Base-by-base conservation (phyloP, 495 filamentous ascomycete genomes). In the Penicillium parvum region DNA sequence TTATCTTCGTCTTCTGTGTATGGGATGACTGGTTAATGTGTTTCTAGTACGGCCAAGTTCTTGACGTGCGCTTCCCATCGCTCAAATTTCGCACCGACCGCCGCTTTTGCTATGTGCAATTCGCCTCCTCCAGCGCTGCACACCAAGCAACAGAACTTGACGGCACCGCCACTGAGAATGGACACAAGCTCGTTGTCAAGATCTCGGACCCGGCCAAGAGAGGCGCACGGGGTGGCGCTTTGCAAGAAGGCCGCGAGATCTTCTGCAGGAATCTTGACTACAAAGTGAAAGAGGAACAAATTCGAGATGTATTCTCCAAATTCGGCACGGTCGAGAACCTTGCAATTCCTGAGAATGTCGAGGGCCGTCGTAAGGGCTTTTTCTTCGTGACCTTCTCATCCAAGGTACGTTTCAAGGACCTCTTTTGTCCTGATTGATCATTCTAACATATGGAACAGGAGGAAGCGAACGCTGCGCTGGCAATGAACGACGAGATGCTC, bases 81-180 rank as follows among this genome's bases (percentile, higher is more conserved):
- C 78, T 98, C 32, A 91, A 91, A 63, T 89, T 74, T 58, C 86
- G 96, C 51, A 86, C 84, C 5, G 81, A 83, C 52, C 85, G 92
- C 21, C 83, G 91, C 4, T 98, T 98, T 66, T 95, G 88, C 64
- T 98, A 98, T 58, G 73, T 96, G 6, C 86, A 94, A 32, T 96
- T 96, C 61, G 73, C 81, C 27, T 79, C 78, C 23, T 59, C 78
- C 2, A 71, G 69, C 4, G 73, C 77, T 16, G 86, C 88, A 1
- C 71, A 76, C 15, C 74, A 74, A 21, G 88, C 89, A 2, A 85
- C 80, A 1, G 64, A 77, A 20, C 68, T 95, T 25, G 74, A 96
- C 57, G 84, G 85, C 5, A 81, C 76, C 42, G 58, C 74, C 8
- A 55, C 88, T 3, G 86, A 83, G 22, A 72, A 78, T 19, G 75